A percentile compares a stretch with the other conserved stretches of the same genome.
phyloP scores from a whole-genome alignment of 2,329 filamentous ascomycete species.

The Cercospora zeae-maydis region DNA sequence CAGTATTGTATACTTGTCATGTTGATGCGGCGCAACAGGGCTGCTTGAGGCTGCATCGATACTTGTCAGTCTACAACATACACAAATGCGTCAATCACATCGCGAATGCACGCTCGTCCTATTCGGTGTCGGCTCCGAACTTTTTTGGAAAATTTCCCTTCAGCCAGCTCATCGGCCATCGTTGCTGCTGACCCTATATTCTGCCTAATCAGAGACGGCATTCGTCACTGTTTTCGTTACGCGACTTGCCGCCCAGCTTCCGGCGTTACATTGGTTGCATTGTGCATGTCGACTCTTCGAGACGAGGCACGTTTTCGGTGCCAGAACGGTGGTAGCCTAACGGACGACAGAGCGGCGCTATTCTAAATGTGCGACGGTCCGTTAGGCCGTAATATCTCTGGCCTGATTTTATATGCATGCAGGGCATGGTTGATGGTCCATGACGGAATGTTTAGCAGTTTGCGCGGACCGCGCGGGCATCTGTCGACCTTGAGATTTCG shows the following conservation, averaged over 20 bases:
- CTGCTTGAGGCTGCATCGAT: no score
- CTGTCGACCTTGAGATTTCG: no score
- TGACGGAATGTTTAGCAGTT: no score
- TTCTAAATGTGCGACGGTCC: not conserved
- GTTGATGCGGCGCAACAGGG: not conserved
- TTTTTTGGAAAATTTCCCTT: conserved; percentile 7
- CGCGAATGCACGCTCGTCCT: not conserved
- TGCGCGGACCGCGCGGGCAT: no score
- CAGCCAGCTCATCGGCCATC: conserved; percentile 9
- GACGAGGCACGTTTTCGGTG: conserved; percentile 12
- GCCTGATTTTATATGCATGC: conserved; percentile 10
- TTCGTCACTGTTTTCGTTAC: no score
- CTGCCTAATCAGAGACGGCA: not conserved
- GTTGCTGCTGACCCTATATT: conserved; percentile 14
- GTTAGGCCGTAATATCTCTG: conserved; percentile 11
- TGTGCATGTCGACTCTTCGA: not conserved
- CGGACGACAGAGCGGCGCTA: conserved; percentile 13
- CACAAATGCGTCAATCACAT: not conserved
- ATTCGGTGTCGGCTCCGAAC: not conserved
- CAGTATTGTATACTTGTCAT: not conserved
- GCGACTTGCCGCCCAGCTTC: no score
- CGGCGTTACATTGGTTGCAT: no score
- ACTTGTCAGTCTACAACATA: not conserved
- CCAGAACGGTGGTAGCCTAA: conserved; percentile 10
- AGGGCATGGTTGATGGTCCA: no score